Evolutionary conservation across 768 basidiomycete genomes (phyloP).

Genomic region (Leucosporidium yakuticum): DNA sequence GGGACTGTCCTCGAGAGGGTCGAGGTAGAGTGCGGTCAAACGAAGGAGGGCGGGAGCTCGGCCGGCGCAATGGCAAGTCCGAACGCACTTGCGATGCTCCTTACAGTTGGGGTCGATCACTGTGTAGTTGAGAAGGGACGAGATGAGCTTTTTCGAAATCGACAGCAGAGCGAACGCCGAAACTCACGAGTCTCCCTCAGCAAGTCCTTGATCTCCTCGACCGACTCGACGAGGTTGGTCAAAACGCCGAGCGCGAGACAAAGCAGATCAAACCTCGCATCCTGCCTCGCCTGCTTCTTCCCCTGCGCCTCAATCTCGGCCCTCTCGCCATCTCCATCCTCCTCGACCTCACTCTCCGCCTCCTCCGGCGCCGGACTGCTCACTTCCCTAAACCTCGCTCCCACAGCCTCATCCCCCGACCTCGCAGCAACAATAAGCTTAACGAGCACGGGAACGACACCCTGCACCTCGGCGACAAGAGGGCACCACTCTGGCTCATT

Average conservation of each 20-base stretch:
- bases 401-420: not conserved
- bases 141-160: not conserved
- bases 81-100: slow-evolving; percentile 4
- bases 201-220: not conserved
- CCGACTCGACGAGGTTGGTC: slow-evolving; percentile 23
- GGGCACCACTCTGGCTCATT: not conserved
- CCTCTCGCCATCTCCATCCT: not conserved
- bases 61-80: slow-evolving; percentile 3
- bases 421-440: slow-evolving; percentile 3
- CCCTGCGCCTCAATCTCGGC: not conserved
- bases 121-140: not conserved
- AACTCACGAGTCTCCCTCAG: slow-evolving; percentile 16
- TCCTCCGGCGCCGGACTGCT: not conserved
- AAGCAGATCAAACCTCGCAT: slow-evolving; percentile 16
- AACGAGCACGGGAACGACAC: not conserved
- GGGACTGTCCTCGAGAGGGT: slow-evolving; percentile 14
- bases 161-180: too few relatives aligned
- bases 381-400: not conserved
- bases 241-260: slow-evolving; percentile 24
- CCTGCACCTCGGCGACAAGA: not conserved
- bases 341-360: not conserved
- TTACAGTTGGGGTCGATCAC: slow-evolving; percentile 12
- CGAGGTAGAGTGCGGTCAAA: slow-evolving; percentile 15
- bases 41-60: not conserved
- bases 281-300: not conserved